These are phyloP conservation scores for Cyclospora cayetanensis DNA, from an alignment of 169 alveolate species.

Conservation along the genomic window DNA sequence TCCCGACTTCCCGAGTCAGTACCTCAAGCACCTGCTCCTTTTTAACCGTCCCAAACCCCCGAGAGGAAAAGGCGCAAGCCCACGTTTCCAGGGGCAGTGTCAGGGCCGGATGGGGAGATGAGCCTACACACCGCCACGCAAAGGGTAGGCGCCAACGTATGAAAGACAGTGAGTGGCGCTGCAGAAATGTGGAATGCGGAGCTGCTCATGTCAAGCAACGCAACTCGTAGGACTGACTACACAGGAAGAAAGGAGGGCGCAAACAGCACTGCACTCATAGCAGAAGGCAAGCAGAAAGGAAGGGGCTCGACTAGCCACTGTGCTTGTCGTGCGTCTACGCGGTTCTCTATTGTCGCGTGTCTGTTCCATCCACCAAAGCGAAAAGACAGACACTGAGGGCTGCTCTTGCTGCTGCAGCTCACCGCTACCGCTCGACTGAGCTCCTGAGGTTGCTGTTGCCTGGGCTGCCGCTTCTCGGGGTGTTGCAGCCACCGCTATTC, in stretches of 20 bases:
- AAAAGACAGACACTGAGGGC: neutral
- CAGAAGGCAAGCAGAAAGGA: too few relatives aligned
- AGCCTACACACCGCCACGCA: too few relatives aligned
- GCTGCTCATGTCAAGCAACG: too few relatives aligned
- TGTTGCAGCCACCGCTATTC: neutral
- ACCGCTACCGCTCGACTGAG: neutral
- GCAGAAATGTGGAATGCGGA: too few relatives aligned
- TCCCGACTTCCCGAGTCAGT: neutral
- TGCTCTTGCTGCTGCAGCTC: neutral
- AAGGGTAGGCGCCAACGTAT: too few relatives aligned
- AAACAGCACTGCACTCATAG: too few relatives aligned
- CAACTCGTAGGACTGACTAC: too few relatives aligned
- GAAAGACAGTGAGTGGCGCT: too few relatives aligned
- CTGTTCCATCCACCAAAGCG: neutral
- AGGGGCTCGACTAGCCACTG: too few relatives aligned
- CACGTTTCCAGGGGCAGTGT: neutral
- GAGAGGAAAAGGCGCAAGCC: neutral
- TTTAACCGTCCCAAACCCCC: slow-evolving; percentile 31
- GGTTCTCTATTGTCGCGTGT: neutral
- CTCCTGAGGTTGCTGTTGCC: neutral
- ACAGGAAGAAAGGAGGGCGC: too few relatives aligned
- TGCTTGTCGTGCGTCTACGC: neutral
- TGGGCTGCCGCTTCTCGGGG: neutral
- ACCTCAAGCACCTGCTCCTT: neutral
- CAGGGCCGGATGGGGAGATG: neutral